Base-by-base conservation (phyloP, 2,329 filamentous ascomycete genomes). In the Lasiodiplodia sp. region DNA sequence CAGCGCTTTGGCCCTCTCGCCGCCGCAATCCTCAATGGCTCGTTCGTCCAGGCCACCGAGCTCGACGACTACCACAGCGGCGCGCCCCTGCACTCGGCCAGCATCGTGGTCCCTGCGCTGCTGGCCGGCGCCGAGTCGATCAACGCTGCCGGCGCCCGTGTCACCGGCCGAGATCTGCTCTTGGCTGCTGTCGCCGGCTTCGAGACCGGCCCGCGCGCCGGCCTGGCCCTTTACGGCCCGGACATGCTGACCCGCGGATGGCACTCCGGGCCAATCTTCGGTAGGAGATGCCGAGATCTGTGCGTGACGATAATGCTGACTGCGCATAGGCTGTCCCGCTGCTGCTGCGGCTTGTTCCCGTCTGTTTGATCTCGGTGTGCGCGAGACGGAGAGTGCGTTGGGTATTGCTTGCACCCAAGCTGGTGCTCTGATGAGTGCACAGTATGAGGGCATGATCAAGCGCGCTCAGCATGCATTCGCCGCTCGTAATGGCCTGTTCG, bases 401-500 rank as follows among this genome's bases (percentile, higher is more conserved):
- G 80, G 81, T 10, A 82, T 80, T 10, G 80, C 80, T 1, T 81
- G 77, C 66, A 82, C 78, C 0, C 80, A 83, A 68, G 77, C 78
- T 4, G 73, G 79, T 52, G 80, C 79, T 2, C 71, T 82, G 5
- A 83, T 83, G 80, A 76, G 78, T 2, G 82, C 81, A 4, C 79
- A 83, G 69, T 83, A 78, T 67, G 82, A 79, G 55, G 78, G 78
- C n/a, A 78, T 80, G 68, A 77, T 80, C 0, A 85, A 84, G 72
- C 78, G 81, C 2, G 81, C 84, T 78, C 82, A 84, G 70, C 82
- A 84, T 69, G 82, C 78, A 5, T 84, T 84, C 69, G 81, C 82
- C 0, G 78, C 82, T 6, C 77, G 82, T 7, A 83, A 80, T 68
- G 82, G 82, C 1, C 75, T 84, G 0, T 76, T 84, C 18, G 79